Percentiles rank a stretch among this genome's conserved stretches.
phyloP scores from a whole-genome alignment of 129 eudicot genomes.

The Silybum marianum region DNA sequence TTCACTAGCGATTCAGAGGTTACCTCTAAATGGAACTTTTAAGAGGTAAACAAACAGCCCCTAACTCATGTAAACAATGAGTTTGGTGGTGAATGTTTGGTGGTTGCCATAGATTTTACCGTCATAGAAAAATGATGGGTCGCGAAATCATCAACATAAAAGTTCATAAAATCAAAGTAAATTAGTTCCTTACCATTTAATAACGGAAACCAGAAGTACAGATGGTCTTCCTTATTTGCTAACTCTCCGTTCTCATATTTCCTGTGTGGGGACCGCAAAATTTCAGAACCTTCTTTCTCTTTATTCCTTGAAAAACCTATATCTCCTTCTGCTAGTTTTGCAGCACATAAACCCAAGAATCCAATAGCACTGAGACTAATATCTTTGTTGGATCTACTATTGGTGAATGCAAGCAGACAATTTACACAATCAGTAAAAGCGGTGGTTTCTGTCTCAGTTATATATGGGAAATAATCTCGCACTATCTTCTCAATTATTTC shows the following conservation, averaged over 20 bases:
- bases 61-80: background rate
- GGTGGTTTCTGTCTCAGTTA: constrained; percentile 96
- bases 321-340: constrained; percentile 84
- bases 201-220: constrained; percentile 72
- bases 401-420: constrained; percentile 93
- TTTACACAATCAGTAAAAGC: constrained; percentile 96
- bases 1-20: too few relatives aligned
- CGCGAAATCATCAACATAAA: constrained; percentile 4
- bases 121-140: background rate
- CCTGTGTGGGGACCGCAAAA: constrained; percentile 47
- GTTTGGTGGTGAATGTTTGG: background rate
- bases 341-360: constrained; percentile 61
- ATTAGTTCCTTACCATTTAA: constrained; percentile 56
- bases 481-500: constrained; percentile 94
- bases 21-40: too few relatives aligned
- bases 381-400: constrained; percentile 77
- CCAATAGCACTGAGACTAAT: constrained; percentile 59
- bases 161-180: background rate
- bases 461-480: constrained; percentile 94
- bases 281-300: constrained; percentile 54
- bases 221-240: constrained; percentile 58
- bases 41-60: too few relatives aligned
- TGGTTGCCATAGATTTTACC: background rate
- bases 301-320: constrained; percentile 47
- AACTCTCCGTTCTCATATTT: constrained; percentile 45